phyloP scores from a whole-genome alignment of 768 basidiomycete species.

The Boletus vinaceobasis region DNA sequence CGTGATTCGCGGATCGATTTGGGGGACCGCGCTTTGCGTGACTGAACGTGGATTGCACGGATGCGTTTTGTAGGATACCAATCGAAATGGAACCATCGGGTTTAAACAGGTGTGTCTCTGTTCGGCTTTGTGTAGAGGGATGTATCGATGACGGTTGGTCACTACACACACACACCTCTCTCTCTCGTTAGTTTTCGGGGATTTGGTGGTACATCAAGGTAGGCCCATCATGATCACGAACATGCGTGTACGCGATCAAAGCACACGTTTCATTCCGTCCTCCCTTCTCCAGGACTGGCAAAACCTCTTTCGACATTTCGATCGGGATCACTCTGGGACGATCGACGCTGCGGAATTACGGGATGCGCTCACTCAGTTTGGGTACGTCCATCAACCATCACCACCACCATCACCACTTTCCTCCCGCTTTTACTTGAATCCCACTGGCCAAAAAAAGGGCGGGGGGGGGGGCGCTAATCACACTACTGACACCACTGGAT shows the following conservation, averaged over 20 bases:
- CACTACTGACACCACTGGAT: background rate
- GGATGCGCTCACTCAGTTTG: constrained; percentile 71
- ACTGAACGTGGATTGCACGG: background rate
- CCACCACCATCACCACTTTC: background rate
- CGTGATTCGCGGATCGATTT: constrained; percentile 21
- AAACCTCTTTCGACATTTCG: constrained; percentile 78
- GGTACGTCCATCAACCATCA: constrained; percentile 37
- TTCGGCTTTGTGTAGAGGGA: background rate
- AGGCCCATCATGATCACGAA: background rate
- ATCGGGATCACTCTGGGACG: constrained; percentile 76
- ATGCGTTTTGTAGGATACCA: constrained; percentile 49
- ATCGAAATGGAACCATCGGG: constrained; percentile 74
- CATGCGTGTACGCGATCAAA: background rate
- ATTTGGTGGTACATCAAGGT: constrained; percentile 82
- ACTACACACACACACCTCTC: background rate
- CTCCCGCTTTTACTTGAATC: too few relatives aligned
- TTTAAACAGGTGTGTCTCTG: constrained; percentile 61
- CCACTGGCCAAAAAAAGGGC: background rate
- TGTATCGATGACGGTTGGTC: background rate
- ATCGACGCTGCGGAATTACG: constrained; percentile 70
- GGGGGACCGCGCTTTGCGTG: background rate
- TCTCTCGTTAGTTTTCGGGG: constrained; percentile 51
- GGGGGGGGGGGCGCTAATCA: background rate
- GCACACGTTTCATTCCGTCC: background rate
- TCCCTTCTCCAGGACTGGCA: constrained; percentile 67